These are phyloP conservation scores for Fusarium marasasianum DNA, from an alignment of 2,329 filamentous ascomycete genomes.

Conservation along the genomic window DNA sequence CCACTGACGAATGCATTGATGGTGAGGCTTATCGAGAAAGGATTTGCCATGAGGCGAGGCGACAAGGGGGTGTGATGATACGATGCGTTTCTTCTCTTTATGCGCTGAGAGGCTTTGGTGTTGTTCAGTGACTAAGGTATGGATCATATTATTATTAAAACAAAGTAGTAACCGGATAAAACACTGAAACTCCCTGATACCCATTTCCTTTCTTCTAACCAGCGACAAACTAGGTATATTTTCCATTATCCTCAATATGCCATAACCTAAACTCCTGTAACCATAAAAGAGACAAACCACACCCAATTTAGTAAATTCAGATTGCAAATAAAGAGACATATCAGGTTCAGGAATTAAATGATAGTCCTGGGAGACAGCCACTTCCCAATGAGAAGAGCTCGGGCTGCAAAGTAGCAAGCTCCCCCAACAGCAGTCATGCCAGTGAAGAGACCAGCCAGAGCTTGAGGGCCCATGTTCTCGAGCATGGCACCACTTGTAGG, in stretches of 20 bases:
- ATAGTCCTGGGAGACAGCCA: slow-evolving; percentile 35
- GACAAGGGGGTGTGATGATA: not conserved
- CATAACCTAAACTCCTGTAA: not conserved
- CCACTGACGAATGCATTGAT: slow-evolving; percentile 45
- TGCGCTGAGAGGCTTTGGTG: no score
- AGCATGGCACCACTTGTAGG: slow-evolving; percentile 58
- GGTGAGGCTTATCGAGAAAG: slow-evolving; percentile 44
- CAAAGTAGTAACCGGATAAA: no score
- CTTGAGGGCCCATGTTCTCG: slow-evolving; percentile 54
- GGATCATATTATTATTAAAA: not conserved
- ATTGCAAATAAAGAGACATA: not conserved
- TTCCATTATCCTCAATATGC: not conserved
- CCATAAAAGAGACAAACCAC: not conserved
- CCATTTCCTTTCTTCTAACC: not conserved
- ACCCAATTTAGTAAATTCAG: not conserved
- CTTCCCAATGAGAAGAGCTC: slow-evolving; percentile 39
- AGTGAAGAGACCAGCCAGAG: slow-evolving; percentile 57
- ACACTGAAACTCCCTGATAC: not conserved
- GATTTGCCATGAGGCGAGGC: slow-evolving; percentile 42
- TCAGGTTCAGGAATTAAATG: slow-evolving; percentile 9
- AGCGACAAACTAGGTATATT: not conserved
- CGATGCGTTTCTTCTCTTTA: not conserved
- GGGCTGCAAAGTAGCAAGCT: slow-evolving; percentile 44
- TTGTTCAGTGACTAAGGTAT: not conserved
- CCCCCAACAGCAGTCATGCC: slow-evolving; percentile 52